phyloP scores from a whole-genome alignment of 2,329 filamentous ascomycete genomes.

The Stemphylium vesicarium region DNA sequence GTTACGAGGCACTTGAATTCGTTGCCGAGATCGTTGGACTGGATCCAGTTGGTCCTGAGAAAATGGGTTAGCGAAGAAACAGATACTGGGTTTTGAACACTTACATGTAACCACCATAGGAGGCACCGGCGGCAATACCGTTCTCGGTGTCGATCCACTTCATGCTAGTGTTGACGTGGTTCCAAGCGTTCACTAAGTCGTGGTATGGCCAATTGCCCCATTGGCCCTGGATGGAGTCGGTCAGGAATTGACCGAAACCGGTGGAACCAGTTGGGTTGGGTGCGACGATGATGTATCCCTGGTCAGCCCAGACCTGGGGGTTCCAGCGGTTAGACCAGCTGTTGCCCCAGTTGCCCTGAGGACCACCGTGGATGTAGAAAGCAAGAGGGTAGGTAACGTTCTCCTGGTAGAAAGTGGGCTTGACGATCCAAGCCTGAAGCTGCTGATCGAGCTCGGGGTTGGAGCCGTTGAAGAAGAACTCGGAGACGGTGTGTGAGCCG shows the following conservation, averaged over 20 bases:
- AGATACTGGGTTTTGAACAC: too few species aligned
- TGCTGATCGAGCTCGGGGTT: constrained; percentile 59
- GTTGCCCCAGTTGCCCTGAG: constrained; percentile 76
- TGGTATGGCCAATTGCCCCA: constrained; percentile 90
- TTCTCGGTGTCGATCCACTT: constrained; percentile 70
- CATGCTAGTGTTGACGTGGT: constrained; percentile 71
- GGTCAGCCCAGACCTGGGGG: constrained; percentile 81
- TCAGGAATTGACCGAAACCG: constrained; percentile 80
- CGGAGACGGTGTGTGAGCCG: constrained; percentile 66
- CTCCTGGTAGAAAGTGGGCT: constrained; percentile 68
- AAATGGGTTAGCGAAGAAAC: too few species aligned
- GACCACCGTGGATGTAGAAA: constrained; percentile 82
- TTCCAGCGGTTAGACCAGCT: constrained; percentile 86
- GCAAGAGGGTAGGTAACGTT: constrained; percentile 78
- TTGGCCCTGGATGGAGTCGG: constrained; percentile 75
- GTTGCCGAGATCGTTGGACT: constrained; percentile 80
- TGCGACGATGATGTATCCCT: constrained; percentile 81
- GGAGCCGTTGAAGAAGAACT: constrained; percentile 73
- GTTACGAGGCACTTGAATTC: constrained; percentile 88
- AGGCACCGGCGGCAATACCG: constrained; percentile 76
- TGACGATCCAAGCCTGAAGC: constrained; percentile 71
- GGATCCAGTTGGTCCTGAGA: constrained; percentile 73
- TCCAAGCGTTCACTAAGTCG: constrained; percentile 80
- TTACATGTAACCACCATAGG: constrained; percentile 53
- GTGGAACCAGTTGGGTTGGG: constrained; percentile 86